phyloP scores from a whole-genome alignment of 768 basidiomycete genomes.

The Lactarius sanguifluus region DNA sequence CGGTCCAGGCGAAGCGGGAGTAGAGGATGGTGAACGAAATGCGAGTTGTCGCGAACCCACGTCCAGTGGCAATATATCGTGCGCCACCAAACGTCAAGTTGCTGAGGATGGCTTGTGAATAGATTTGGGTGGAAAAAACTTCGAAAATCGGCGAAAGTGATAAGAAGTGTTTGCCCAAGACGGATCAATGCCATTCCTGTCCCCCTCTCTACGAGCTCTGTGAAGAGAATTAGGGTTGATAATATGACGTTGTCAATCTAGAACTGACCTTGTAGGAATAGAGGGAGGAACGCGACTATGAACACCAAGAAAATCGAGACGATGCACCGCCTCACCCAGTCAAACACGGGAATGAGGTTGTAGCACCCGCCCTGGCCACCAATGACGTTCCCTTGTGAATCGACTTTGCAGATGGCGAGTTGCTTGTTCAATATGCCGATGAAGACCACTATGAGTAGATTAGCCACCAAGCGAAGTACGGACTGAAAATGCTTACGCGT shows the following conservation, averaged over 20 bases:
- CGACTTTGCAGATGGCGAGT: constrained; percentile 82
- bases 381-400: constrained; percentile 75
- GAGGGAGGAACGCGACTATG: constrained; percentile 94
- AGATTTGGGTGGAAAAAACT: constrained; percentile 98
- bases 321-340: constrained; percentile 97
- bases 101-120: constrained; percentile 94
- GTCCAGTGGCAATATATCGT: constrained; percentile 97
- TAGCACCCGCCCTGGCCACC: constrained; percentile 91
- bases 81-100: constrained; percentile 98
- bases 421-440: constrained; percentile 97
- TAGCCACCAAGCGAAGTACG: not conserved
- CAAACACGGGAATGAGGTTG: constrained; percentile 93
- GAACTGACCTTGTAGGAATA: constrained; percentile 87
- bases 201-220: constrained; percentile 94
- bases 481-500: constrained; percentile 58
- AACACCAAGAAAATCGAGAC: constrained; percentile 98
- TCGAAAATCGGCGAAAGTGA: constrained; percentile 98
- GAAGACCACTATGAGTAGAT: constrained; percentile 64
- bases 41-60: constrained; percentile 97
- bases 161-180: constrained; percentile 92
- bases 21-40: constrained; percentile 96
- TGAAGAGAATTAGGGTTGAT: constrained; percentile 12
- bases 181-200: constrained; percentile 94
- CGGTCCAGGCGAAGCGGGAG: constrained; percentile 98
- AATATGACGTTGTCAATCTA: constrained; percentile 1